Evolutionary conservation across 1,284 basidiomycete species (phyloP).

Genomic region (Cronartium quercuum): DNA sequence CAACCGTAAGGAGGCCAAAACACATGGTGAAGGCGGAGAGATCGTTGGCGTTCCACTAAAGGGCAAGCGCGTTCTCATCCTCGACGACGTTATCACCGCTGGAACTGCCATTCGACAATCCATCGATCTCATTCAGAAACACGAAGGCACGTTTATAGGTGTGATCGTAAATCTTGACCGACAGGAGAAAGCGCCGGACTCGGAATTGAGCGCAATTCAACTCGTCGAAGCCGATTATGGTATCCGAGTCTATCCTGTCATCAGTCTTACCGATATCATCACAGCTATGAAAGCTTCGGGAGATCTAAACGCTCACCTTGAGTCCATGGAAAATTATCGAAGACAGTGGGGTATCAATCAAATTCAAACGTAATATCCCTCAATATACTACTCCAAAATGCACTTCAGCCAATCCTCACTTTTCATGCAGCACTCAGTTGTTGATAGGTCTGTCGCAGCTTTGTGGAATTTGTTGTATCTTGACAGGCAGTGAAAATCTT

Average conservation of each 20-base stretch:
- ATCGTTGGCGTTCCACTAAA: conserved; percentile 78
- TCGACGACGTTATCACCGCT: conserved; percentile 96
- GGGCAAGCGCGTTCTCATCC: conserved; percentile 72
- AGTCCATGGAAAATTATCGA: conserved; percentile 72
- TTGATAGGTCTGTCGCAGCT: no score
- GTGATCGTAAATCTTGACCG: conserved; percentile 86
- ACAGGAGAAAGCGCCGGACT: conserved; percentile 69
- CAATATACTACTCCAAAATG: no score
- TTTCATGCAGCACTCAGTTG: no score
- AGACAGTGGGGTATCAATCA: conserved; percentile 62
- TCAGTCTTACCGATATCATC: conserved; percentile 78
- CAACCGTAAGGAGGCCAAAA: conserved; percentile 92
- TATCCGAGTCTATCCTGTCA: conserved; percentile 66
- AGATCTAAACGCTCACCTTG: conserved; percentile 60
- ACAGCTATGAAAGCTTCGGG: conserved; percentile 68
- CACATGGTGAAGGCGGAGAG: conserved; percentile 91
- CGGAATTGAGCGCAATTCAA: conserved; percentile 63
- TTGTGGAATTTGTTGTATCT: no score
- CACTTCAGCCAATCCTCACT: no score
- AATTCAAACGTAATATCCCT: neutral
- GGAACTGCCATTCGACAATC: conserved; percentile 84
- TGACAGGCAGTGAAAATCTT: no score
- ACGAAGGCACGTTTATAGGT: conserved; percentile 67
- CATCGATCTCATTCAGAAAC: conserved; percentile 62
- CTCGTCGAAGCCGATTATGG: conserved; percentile 73